phyloP scores from a whole-genome alignment of 345 rosid species.

The Eucalyptus cloeziana region DNA sequence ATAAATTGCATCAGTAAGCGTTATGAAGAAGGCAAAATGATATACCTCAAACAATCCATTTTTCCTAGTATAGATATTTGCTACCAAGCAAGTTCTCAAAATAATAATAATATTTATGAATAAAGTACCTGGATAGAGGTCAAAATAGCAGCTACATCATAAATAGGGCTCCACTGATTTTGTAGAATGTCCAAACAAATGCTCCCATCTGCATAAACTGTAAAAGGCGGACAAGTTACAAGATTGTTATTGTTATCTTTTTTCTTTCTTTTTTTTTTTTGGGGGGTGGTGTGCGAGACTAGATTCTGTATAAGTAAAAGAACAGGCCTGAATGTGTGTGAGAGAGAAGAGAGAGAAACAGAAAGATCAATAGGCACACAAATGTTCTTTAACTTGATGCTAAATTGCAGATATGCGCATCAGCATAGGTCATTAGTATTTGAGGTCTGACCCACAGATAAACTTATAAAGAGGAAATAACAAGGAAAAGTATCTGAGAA shows the following conservation, averaged over 20 bases:
- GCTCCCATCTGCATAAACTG: constrained; percentile 85
- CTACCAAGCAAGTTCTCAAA: not conserved
- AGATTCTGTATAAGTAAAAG: not conserved
- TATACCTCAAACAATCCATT: not conserved
- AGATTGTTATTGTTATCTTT: not conserved
- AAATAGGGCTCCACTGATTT: constrained; percentile 84
- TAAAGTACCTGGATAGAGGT: constrained; percentile 66
- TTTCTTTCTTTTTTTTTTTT: not conserved
- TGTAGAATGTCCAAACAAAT: constrained; percentile 81
- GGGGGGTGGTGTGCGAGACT: not conserved
- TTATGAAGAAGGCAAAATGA: not conserved
- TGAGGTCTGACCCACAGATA: not conserved
- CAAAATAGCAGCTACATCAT: constrained; percentile 78
- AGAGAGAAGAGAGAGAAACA: not conserved
- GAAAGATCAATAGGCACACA: not conserved
- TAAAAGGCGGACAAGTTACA: not conserved
- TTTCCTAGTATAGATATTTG: not conserved
- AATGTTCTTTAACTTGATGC: not conserved
- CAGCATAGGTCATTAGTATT: not conserved
- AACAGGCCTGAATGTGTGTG: not conserved
- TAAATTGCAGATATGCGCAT: not conserved
- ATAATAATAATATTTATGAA: not conserved
- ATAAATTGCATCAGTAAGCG: not conserved
- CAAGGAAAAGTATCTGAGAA: not conserved
- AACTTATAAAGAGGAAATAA: not conserved